Base-by-base conservation (phyloP, 129 eudicot genomes). In the Tagetes patula region DNA sequence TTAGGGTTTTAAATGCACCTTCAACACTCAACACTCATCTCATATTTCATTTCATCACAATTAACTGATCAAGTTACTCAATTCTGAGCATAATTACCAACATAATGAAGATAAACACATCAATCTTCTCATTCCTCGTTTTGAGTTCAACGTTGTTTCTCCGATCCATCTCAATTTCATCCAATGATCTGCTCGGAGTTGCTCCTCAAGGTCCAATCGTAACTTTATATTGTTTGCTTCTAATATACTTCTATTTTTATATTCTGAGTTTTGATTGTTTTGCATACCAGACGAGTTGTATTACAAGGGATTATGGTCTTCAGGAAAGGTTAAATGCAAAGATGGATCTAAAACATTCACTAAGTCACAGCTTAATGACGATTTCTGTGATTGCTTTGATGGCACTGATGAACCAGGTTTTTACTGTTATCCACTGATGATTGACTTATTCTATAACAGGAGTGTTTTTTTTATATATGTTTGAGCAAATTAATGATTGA, bases 371-470 rank as follows among this genome's bases (percentile, higher is more conserved):
- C 49, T 94, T 39, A 94, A 94, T 77, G 98, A 94, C 79, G 92
- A 94, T 40, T 94, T 94, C 46, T 94, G 98, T 69, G 98, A 94
- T 79, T 94, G 97, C 75, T 79, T 72, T 41, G 98, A 94, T 67
- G 98, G 96, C 81, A 82, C 96, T 5, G 98, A 94, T 52, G 98
- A 94, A 76, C 98, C 97, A 41, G 98, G 98, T 92, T 41, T 47
- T 58, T n/a, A 31, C 12, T 72, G 62, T 42, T 42, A 3, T 33
- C 45, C 45, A 38, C 30, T 76, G 10, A 53, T 20, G 27, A 20
- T 20, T 20, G 27, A 20, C 27, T 20, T 20, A 20, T 20, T 20
- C 27, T 20, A 20, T 20, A 61, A 54, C 54, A 45, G 1, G 50
- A 56, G 67, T 76, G 73, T 61, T 31, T 32, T 70, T 5, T 38